Percentiles rank a stretch among this genome's conserved stretches.
These are phyloP conservation scores for Tolypocladium tundrense DNA, from an alignment of 2,329 filamentous ascomycete species.

Conservation along the genomic window DNA sequence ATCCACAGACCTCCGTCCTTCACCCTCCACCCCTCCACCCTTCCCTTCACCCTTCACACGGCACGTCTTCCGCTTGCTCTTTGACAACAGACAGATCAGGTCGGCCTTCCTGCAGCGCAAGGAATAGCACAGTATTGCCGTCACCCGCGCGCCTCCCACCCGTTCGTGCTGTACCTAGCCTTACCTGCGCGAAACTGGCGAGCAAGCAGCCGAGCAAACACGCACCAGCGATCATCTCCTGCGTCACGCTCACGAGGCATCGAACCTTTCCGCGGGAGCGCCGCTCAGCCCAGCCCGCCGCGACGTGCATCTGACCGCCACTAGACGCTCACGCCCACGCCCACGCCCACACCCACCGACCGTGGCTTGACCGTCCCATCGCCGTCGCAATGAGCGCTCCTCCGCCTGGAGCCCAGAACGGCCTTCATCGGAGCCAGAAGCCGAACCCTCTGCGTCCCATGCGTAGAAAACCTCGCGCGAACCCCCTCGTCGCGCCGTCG, in stretches of 20 bases:
- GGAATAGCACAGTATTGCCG: background rate
- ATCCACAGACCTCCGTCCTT: background rate
- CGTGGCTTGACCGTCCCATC: background rate
- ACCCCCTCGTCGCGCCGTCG: constrained; percentile 56
- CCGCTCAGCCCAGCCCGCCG: background rate
- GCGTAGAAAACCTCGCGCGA: constrained; percentile 30
- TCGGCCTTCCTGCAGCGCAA: background rate
- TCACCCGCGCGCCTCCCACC: background rate
- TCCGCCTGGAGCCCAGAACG: constrained; percentile 24
- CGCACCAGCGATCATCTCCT: background rate
- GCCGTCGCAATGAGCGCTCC: constrained; percentile 32
- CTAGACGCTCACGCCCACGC: background rate
- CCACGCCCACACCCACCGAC: background rate
- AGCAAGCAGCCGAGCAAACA: background rate
- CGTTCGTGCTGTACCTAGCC: background rate
- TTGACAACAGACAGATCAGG: background rate
- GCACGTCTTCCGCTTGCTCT: background rate
- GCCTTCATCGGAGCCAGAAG: constrained; percentile 17
- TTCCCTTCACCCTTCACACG: background rate
- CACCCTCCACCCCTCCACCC: background rate
- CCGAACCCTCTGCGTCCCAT: constrained; percentile 28
- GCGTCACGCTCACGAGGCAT: background rate
- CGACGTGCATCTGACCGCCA: background rate
- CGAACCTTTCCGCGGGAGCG: background rate
- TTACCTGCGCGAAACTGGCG: background rate